A percentile compares a stretch with the other conserved stretches of the same genome.
Evolutionary conservation across 2,329 filamentous ascomycete species (phyloP).

Genomic region (Aureobasidium sp.): DNA sequence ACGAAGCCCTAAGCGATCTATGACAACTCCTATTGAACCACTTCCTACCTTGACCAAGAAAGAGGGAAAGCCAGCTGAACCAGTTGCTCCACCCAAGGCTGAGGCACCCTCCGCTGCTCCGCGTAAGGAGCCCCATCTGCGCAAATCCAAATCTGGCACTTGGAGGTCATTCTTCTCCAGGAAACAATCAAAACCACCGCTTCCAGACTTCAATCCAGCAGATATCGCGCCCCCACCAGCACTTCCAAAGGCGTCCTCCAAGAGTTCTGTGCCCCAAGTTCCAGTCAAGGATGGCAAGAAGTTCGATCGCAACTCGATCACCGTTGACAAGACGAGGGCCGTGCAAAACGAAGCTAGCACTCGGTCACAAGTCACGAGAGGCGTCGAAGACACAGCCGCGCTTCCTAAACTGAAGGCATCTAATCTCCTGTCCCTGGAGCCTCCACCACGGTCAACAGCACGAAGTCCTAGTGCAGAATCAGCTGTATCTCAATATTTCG

Average conservation of each 20-base stretch:
- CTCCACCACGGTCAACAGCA: not conserved
- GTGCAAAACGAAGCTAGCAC: not conserved
- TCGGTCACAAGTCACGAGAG: not conserved
- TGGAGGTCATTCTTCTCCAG: slow-evolving; percentile 14
- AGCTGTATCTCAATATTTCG: slow-evolving; percentile 6
- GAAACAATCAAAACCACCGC: slow-evolving; percentile 8
- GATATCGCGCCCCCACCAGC: not conserved
- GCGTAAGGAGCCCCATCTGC: slow-evolving; percentile 1
- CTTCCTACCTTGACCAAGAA: not conserved
- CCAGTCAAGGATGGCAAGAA: not conserved
- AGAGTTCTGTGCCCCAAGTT: not conserved
- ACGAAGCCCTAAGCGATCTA: not conserved
- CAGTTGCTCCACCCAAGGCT: not conserved
- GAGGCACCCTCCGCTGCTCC: not conserved
- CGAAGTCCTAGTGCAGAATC: slow-evolving; percentile 6
- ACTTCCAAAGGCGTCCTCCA: not conserved
- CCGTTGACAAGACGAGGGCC: slow-evolving; percentile 1
- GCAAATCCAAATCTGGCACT: slow-evolving; percentile 15
- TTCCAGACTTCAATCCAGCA: slow-evolving; percentile 10
- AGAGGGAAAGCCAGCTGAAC: not conserved
- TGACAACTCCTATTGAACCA: slow-evolving; percentile 4
- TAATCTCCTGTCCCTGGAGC: not conserved
- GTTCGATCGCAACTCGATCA: not conserved
- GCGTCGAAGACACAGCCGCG: not conserved
- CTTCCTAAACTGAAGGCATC: not conserved